Conservation (phyloP, 1,139 yeast species). For the Hemisphaericaspora lyxosophila region DNA sequence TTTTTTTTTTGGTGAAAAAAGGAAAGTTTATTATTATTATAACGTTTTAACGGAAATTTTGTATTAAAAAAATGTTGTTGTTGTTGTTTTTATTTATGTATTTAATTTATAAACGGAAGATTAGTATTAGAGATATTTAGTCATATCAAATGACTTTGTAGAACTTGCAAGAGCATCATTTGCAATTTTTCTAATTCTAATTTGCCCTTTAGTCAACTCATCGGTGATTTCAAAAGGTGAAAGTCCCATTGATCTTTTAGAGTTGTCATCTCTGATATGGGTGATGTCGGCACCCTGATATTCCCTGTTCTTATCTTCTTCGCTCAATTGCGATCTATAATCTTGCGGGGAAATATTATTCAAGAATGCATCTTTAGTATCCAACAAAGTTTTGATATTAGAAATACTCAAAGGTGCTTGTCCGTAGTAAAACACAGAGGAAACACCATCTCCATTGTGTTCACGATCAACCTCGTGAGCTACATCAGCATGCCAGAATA, state of each 20-base stretch:
- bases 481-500: slow-evolving; percentile 51
- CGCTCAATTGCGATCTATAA: slow-evolving; percentile 17
- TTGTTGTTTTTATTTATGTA: background rate
- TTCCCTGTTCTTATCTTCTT: slow-evolving; percentile 14
- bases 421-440: slow-evolving; percentile 33
- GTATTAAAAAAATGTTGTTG: background rate
- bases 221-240: slow-evolving; percentile 19
- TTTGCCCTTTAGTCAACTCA: slow-evolving; percentile 23
- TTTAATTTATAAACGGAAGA: slow-evolving; percentile 4
- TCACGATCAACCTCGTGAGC: slow-evolving; percentile 48
- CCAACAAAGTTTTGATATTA: slow-evolving; percentile 16
- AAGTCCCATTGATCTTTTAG: slow-evolving; percentile 25
- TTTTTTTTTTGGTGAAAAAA: background rate
- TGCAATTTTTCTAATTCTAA: slow-evolving; percentile 19
- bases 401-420: slow-evolving; percentile 17
- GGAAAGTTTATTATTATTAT: slow-evolving; percentile 1
- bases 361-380: slow-evolving; percentile 16
- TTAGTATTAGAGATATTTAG: too few species aligned
- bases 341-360: slow-evolving; percentile 18
- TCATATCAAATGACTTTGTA: too few species aligned
- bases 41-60: background rate
- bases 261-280: slow-evolving; percentile 20
- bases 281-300: slow-evolving; percentile 17
- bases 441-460: slow-evolving; percentile 37
- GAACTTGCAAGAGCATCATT: too few species aligned